Percentiles rank a stretch among this genome's conserved stretches.
phyloP scores from a whole-genome alignment of 345 rosid species.

The Gossypium anomalum region DNA sequence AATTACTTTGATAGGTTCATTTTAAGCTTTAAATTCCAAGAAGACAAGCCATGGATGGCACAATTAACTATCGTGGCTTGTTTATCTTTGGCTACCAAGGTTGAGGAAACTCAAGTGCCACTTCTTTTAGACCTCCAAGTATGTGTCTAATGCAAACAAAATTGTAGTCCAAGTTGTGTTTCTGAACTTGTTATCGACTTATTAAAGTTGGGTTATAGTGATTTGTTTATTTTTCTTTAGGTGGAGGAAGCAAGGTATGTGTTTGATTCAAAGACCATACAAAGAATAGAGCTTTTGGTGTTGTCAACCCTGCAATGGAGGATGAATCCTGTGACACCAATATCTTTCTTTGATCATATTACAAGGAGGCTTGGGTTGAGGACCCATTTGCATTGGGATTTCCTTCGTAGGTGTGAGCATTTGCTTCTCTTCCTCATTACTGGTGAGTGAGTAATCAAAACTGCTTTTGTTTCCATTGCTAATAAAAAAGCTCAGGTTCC shows the following conservation, averaged over 20 bases:
- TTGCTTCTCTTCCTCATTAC: conserved; percentile 65
- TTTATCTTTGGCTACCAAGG: conserved; percentile 87
- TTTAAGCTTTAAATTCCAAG: conserved; percentile 44
- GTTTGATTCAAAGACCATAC: conserved; percentile 80
- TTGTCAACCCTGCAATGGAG: conserved; percentile 79
- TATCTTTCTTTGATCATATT: conserved; percentile 74
- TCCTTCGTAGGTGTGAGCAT: conserved; percentile 59
- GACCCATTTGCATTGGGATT: conserved; percentile 53
- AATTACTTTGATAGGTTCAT: conserved; percentile 86
- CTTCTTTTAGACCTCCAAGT: conserved; percentile 83
- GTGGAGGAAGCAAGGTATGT: conserved; percentile 67
- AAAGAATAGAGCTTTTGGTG: conserved; percentile 89
- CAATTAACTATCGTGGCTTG: conserved; percentile 88
- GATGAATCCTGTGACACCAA: conserved; percentile 88
- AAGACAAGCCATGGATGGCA: conserved; percentile 88
- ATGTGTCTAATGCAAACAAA: conserved; percentile 18
- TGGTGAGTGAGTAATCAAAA: conserved; percentile 45
- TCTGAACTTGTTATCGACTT: conserved; percentile 5
- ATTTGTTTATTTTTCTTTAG: conserved; percentile 28
- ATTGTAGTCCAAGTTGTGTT: conserved; percentile 23
- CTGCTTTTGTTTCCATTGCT: conserved; percentile 6
- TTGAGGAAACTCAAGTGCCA: conserved; percentile 85
- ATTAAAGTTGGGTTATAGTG: conserved; percentile 18
- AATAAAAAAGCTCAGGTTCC: not conserved
- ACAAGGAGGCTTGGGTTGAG: conserved; percentile 60